phyloP scores from a whole-genome alignment of 2,329 filamentous ascomycete species.

The Aphanocladium album region DNA sequence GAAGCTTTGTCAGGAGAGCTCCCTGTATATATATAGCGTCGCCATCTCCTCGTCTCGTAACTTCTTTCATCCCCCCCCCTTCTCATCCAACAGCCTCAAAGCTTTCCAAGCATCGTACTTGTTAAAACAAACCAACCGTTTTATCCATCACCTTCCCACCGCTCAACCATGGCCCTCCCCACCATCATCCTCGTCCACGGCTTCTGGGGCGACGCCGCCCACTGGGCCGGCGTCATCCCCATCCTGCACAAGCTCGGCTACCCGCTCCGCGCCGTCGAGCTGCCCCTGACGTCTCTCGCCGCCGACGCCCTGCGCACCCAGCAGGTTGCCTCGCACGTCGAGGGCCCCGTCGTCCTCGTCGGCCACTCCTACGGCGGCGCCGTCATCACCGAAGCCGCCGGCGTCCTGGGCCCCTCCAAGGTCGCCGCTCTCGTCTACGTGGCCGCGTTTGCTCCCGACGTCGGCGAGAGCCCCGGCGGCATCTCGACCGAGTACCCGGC shows the following conservation, averaged over 20 bases:
- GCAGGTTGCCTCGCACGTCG: not conserved
- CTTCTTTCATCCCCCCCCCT: too few species aligned
- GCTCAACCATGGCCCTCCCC: not conserved
- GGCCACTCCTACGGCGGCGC: conserved; percentile 11
- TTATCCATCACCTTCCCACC: not conserved
- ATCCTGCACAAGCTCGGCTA: not conserved
- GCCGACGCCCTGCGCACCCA: conserved; percentile 6
- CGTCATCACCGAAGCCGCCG: conserved; percentile 7
- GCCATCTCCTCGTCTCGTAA: not conserved
- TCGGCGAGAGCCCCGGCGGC: conserved; percentile 8
- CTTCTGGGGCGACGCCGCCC: conserved; percentile 11
- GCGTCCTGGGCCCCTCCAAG: not conserved
- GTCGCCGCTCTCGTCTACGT: conserved; percentile 6
- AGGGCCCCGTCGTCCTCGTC: not conserved
- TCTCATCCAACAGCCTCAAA: not conserved
- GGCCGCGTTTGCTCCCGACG: conserved; percentile 9
- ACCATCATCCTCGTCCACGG: conserved; percentile 10
- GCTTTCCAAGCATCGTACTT: not conserved
- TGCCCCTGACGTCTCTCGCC: conserved; percentile 9
- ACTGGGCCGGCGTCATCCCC: conserved; percentile 9
- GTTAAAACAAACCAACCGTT: too few species aligned
- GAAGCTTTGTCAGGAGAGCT: not conserved
- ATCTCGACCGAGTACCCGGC: conserved; percentile 8
- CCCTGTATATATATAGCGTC: not conserved
- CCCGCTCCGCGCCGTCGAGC: not conserved